Evolutionary conservation across 2,329 filamentous ascomycete species (phyloP), one percentile per base, ranked within the genome.

Genomic region (Tolypocladium capitatum): DNA sequence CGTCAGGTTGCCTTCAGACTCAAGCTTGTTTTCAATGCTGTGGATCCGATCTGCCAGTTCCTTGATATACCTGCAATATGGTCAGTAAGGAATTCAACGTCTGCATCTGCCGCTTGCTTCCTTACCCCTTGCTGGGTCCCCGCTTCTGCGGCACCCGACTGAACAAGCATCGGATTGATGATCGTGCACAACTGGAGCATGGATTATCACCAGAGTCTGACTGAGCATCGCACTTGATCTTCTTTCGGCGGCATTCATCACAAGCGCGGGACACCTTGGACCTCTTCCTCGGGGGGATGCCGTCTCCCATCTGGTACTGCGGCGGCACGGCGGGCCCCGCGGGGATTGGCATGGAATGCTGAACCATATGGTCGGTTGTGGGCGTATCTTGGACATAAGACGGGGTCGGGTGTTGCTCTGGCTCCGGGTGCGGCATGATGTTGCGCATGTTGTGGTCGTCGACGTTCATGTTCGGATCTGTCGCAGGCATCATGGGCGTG

Each of bases 231-330:
- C 89, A 95, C 59, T 88, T 86, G 50, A 94, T 87, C 70, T 91
- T 94, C 66, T 94, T 94, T 48, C 88, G 78, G 40, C 89, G 76
- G 61, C 88, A 94, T 61, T 94, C 87, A 60, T 95, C 88, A 58
- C 88, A 95, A 2, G 88, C 89, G 34, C 88, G 77, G 11, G 88
- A 94, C 6, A 92, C 87, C 63, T 94, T 94, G 6, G 84, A 86
- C 50, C 88, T 75, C 63, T 92, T 92, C 52, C 83, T 73, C 0
- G 83, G 83, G 14, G 81, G 77, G 11, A 80, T 80, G 49, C 73
- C 73, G 52, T 83, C 81, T 35, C 73, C 73, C 43, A 69, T 61
- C 21, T 66, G 63, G 46, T 68, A 69, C 36, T 65, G 61, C 2
- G 61, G 56, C 48, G 66, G 53, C 49, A 68, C 58, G 45, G 64